Conservation (phyloP, 352 stramenopile genomes). For the Pythium biforme region DNA sequence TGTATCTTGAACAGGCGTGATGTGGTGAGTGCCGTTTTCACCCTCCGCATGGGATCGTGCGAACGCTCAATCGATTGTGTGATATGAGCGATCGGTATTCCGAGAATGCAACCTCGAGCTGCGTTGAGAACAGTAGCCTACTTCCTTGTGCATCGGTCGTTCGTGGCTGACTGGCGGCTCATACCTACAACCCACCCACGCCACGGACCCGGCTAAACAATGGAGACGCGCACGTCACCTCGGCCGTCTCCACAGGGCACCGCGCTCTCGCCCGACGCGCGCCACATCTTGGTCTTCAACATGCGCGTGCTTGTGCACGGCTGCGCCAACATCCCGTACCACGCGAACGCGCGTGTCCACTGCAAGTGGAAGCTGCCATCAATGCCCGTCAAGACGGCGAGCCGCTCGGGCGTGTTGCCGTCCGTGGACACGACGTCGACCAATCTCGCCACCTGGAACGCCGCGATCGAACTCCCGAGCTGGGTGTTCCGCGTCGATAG, state of each 20-base stretch:
- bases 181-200: too few relatives aligned
- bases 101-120: too few relatives aligned
- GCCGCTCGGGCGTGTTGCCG: conserved; percentile 9
- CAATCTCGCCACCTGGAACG: conserved; percentile 33
- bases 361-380: conserved; percentile 37
- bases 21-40: too few relatives aligned
- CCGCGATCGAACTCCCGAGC: conserved; percentile 20
- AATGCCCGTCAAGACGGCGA: not conserved
- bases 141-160: too few relatives aligned
- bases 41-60: not conserved
- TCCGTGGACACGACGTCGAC: conserved; percentile 24
- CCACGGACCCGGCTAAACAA: too few relatives aligned
- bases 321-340: conserved; percentile 38
- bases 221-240: not conserved
- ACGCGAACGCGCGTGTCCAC: conserved; percentile 29
- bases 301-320: conserved; percentile 31
- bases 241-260: not conserved
- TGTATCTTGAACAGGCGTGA: not conserved
- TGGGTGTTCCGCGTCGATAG: conserved; percentile 30
- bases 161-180: too few relatives aligned
- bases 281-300: conserved; percentile 30
- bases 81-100: not conserved
- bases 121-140: too few relatives aligned
- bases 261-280: not conserved
- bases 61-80: not conserved